Evolutionary conservation across 148 eudicot species (phyloP).

Genomic region (Rhododendron vialii): DNA sequence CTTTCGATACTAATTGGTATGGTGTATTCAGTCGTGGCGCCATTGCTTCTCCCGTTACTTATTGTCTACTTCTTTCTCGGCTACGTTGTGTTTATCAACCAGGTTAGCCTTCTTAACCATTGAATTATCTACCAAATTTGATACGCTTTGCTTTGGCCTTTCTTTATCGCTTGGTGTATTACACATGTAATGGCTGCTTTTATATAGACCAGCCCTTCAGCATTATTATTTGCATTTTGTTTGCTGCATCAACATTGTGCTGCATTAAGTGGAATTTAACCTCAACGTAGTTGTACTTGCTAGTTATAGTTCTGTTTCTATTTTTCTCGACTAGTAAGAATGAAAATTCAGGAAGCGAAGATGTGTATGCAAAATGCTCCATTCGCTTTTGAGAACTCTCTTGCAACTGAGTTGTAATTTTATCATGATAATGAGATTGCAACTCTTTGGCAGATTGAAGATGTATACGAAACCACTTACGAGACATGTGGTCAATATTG

Average conservation of each 20-base stretch:
- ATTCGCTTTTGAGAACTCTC: background rate
- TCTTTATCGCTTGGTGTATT: background rate
- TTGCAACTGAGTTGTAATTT: background rate
- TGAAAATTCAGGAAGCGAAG: background rate
- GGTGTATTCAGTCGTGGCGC: conserved; percentile 84
- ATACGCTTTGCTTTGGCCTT: background rate
- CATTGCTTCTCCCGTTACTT: conserved; percentile 83
- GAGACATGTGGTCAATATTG: conserved; percentile 92
- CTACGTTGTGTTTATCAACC: conserved; percentile 78
- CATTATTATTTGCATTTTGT: background rate
- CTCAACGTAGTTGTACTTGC: background rate
- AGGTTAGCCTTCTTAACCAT: conserved; percentile 38
- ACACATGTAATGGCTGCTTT: background rate
- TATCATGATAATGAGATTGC: background rate
- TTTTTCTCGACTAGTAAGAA: background rate
- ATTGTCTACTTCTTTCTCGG: conserved; percentile 81
- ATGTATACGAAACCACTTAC: conserved; percentile 69
- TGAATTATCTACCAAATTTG: background rate
- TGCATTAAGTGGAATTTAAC: background rate
- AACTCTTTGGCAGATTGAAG: conserved; percentile 62
- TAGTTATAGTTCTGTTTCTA: background rate
- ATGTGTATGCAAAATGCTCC: background rate
- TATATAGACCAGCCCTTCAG: background rate
- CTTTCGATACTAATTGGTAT: conserved; percentile 70
- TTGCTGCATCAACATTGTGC: background rate